Evolutionary conservation across 23 red algal species (phyloP).

Genomic region (Cyanidium caldarium): DNA sequence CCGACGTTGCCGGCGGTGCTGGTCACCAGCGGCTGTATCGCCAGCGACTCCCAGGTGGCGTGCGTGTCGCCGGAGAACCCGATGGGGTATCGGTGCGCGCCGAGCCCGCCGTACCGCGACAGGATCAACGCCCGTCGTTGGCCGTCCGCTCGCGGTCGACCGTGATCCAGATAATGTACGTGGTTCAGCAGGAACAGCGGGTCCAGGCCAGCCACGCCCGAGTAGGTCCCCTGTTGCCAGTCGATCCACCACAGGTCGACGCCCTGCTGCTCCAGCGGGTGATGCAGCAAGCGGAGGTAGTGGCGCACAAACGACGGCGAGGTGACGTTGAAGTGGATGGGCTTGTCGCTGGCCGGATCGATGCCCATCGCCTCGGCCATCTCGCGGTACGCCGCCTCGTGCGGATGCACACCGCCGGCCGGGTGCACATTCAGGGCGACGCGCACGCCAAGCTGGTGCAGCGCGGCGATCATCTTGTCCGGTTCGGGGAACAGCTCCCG

Average conservation of each 20-base stretch:
- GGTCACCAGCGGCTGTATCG: constrained; percentile 11
- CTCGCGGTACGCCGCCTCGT: not conserved
- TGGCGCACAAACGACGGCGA: constrained; percentile 4
- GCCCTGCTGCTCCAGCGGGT: constrained; percentile 11
- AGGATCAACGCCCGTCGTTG: constrained; percentile 9
- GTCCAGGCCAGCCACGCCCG: constrained; percentile 8
- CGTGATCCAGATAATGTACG: constrained; percentile 18
- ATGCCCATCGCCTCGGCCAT: constrained; percentile 1
- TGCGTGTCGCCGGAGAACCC: constrained; percentile 26
- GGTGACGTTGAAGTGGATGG: constrained; percentile 8
- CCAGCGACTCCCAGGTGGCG: constrained; percentile 14
- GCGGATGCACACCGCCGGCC: constrained; percentile 10
- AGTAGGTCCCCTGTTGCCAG: constrained; percentile 15
- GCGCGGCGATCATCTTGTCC: not conserved
- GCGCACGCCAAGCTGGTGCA: constrained; percentile 3
- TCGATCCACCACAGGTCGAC: constrained; percentile 29
- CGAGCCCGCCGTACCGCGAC: constrained; percentile 10
- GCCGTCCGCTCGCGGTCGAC: not conserved
- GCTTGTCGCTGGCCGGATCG: not conserved
- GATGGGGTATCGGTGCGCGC: constrained; percentile 9
- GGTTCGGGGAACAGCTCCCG: constrained; percentile 14
- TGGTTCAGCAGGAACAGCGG: constrained; percentile 19
- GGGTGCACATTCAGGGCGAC: constrained; percentile 16
- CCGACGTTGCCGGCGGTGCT: constrained; percentile 9
- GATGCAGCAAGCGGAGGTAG: constrained; percentile 11